phyloP scores from a whole-genome alignment of 768 basidiomycete genomes.

The Pulveroboletus ravenelii region DNA sequence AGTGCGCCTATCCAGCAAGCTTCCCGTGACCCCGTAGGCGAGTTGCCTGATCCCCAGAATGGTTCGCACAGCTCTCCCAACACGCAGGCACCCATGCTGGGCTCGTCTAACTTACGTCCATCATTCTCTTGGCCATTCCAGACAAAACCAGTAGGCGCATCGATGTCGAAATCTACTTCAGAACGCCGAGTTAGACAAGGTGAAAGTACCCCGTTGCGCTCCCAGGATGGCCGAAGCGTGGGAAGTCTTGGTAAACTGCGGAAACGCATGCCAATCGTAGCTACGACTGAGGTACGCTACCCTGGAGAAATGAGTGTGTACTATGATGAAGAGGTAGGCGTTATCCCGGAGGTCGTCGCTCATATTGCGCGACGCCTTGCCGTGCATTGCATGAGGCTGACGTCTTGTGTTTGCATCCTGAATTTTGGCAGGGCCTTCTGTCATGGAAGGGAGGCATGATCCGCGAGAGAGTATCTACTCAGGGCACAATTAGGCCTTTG shows the following conservation, averaged over 20 bases:
- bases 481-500: slow-evolving; percentile 76
- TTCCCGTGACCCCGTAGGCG: neutral
- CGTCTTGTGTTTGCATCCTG: neutral
- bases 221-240: slow-evolving; percentile 16
- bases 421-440: slow-evolving; percentile 28
- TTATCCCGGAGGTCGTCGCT: neutral
- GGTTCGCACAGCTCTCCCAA: neutral
- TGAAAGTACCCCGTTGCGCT: neutral
- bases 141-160: slow-evolving; percentile 9
- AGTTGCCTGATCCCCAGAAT: neutral
- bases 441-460: slow-evolving; percentile 66
- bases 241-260: slow-evolving; percentile 19
- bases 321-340: slow-evolving; percentile 41
- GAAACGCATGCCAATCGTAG: slow-evolving; percentile 9
- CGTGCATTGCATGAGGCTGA: neutral
- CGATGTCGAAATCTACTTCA: slow-evolving; percentile 14
- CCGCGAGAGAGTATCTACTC: slow-evolving; percentile 81
- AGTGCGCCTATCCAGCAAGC: neutral
- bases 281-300: slow-evolving; percentile 21
- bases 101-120: slow-evolving; percentile 1
- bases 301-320: slow-evolving; percentile 69
- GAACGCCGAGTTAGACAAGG: slow-evolving; percentile 7
- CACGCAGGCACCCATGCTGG: neutral
- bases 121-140: slow-evolving; percentile 14
- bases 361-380: neutral